Conservation (phyloP, 176 grass and related monocot species). For the Rhynchospora breviuscula region DNA sequence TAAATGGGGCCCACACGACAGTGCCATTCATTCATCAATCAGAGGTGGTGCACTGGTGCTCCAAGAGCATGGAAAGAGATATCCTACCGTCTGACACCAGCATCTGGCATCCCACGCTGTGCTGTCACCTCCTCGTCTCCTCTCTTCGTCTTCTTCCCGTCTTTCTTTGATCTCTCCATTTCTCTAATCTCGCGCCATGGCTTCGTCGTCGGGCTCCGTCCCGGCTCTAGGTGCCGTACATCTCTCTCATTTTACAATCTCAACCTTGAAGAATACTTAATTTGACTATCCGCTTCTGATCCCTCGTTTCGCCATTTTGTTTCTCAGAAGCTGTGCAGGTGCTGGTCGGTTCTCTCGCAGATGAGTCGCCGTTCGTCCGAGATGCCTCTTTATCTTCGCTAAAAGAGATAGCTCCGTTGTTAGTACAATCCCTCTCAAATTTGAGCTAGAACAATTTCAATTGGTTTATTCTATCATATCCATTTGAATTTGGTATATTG, state of each 20-base stretch:
- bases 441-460: not conserved
- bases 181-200: slow-evolving; percentile 44
- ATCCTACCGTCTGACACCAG: not conserved
- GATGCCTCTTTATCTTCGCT: slow-evolving; percentile 71
- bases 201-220: slow-evolving; percentile 61
- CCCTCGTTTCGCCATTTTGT: not conserved
- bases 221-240: slow-evolving; percentile 45
- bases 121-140: slow-evolving; percentile 18
- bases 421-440: slow-evolving; percentile 10
- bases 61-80: not conserved
- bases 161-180: slow-evolving; percentile 2
- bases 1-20: not conserved
- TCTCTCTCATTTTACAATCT: not conserved
- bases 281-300: not conserved
- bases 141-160: not conserved
- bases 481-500: slow-evolving; percentile 24
- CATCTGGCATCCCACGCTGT: slow-evolving; percentile 15
- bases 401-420: slow-evolving; percentile 83
- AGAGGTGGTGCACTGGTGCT: not conserved
- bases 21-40: not conserved
- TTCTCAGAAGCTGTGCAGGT: slow-evolving; percentile 84
- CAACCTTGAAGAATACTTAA: not conserved
- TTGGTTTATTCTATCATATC: not conserved
- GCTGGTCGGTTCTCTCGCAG: slow-evolving; percentile 78
- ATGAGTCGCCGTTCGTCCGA: slow-evolving; percentile 56